Conservation (phyloP, 345 rosid species). For the Lepidium africanum region DNA sequence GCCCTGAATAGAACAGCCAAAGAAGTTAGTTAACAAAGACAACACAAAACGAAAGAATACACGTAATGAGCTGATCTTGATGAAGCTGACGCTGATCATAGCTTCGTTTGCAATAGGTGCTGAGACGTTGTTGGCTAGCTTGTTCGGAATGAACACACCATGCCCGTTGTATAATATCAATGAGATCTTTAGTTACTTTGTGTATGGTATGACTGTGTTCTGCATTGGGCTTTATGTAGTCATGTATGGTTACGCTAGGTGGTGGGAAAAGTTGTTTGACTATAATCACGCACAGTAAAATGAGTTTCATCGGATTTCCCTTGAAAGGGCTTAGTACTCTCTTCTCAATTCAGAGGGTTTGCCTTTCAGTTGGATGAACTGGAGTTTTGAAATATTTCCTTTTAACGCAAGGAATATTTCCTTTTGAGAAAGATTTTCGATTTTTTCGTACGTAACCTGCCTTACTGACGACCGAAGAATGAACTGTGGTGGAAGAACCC, state of each 20-base stretch:
- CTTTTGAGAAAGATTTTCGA: too few relatives aligned
- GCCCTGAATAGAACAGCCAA: too few relatives aligned
- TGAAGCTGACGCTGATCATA: conserved; percentile 71
- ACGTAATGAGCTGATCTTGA: conserved; percentile 88
- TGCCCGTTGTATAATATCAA: conserved; percentile 25
- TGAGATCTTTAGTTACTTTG: conserved; percentile 55
- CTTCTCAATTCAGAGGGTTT: too few relatives aligned
- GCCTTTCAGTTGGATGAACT: too few relatives aligned
- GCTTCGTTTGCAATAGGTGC: conserved; percentile 73
- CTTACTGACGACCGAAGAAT: too few relatives aligned
- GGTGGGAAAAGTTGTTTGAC: conserved; percentile 80
- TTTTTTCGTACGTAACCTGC: too few relatives aligned
- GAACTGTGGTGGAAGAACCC: too few relatives aligned
- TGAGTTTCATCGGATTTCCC: too few relatives aligned
- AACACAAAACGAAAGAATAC: conserved; percentile 84
- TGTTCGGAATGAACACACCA: conserved; percentile 79
- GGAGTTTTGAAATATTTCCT: too few relatives aligned
- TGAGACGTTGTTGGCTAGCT: conserved; percentile 53
- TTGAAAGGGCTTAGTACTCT: too few relatives aligned
- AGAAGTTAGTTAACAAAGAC: too few relatives aligned
- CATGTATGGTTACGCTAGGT: conserved; percentile 76
- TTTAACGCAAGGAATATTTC: too few relatives aligned
- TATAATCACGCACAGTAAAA: conserved; percentile 27
- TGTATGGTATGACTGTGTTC: conserved; percentile 37
- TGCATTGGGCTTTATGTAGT: conserved; percentile 59